Percentiles rank a stretch among this genome's conserved stretches.
Conservation (phyloP, 2,329 filamentous ascomycete genomes). For the Cytospora leucostoma region DNA sequence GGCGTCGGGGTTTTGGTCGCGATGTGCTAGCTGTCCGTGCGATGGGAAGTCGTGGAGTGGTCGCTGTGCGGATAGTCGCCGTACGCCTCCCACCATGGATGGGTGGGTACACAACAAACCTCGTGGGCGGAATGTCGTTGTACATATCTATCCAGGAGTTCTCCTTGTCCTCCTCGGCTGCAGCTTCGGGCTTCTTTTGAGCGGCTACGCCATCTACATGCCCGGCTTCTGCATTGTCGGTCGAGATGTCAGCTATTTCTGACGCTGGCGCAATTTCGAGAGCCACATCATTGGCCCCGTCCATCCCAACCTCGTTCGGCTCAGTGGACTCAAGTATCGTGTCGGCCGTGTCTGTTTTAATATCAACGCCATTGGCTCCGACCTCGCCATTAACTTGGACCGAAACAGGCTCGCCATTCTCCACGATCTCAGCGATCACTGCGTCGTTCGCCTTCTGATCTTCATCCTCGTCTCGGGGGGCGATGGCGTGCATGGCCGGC, state of each 20-base stretch:
- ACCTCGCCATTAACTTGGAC: conserved; percentile 27
- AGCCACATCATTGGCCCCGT: conserved; percentile 9
- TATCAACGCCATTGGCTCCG: not conserved
- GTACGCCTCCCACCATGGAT: conserved; percentile 52
- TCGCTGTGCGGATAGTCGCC: conserved; percentile 43
- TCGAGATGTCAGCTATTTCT: not conserved
- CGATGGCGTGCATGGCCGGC: conserved; percentile 80
- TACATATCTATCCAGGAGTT: conserved; percentile 50
- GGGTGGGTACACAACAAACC: conserved; percentile 79
- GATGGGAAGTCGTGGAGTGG: conserved; percentile 42
- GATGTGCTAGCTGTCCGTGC: conserved; percentile 40
- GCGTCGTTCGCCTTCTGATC: conserved; percentile 41
- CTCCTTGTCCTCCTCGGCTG: conserved; percentile 34
- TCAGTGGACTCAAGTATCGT: conserved; percentile 44
- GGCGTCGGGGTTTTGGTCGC: conserved; percentile 43
- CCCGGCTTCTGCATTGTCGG: not conserved
- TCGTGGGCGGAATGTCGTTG: conserved; percentile 63
- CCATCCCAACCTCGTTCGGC: conserved; percentile 36
- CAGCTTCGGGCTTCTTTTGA: conserved; percentile 25
- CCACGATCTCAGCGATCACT: conserved; percentile 35
- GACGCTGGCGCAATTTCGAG: conserved; percentile 23
- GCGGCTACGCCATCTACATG: not conserved
- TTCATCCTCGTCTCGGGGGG: conserved; percentile 77
- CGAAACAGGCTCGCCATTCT: conserved; percentile 38
- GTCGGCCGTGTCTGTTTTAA: conserved; percentile 29